phyloP scores from a whole-genome alignment of 805 yeast genomes.

The Candida ascalaphidarum region DNA sequence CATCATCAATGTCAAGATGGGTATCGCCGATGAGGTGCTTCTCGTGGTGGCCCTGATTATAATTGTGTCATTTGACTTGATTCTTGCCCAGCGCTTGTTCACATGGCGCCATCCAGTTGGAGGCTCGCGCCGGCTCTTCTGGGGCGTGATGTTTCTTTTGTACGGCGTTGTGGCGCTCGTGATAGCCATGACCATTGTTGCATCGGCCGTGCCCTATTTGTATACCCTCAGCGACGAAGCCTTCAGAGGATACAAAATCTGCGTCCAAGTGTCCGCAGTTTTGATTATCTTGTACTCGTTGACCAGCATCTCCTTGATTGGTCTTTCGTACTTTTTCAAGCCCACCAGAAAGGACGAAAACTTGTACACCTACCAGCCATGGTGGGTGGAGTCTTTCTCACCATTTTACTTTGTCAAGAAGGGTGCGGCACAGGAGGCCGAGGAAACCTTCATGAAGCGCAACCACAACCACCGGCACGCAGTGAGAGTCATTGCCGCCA shows the following conservation, averaged over 20 bases:
- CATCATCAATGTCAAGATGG: conserved; percentile 2
- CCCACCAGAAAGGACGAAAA: conserved; percentile 13
- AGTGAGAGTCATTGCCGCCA: conserved; percentile 13
- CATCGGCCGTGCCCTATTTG: conserved; percentile 7
- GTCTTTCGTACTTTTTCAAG: conserved; percentile 10
- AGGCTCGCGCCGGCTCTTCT: conserved; percentile 9
- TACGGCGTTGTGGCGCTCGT: conserved; percentile 4
- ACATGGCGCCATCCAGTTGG: conserved; percentile 15
- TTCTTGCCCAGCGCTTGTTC: conserved; percentile 10
- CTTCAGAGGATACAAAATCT: conserved; percentile 4
- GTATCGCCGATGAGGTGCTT: conserved; percentile 6
- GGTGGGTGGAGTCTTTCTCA: conserved; percentile 14
- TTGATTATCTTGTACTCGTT: conserved; percentile 7
- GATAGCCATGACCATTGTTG: conserved; percentile 5
- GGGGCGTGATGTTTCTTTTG: conserved; percentile 6
- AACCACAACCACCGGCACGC: conserved; percentile 14
- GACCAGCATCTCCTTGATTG: conserved; percentile 9
- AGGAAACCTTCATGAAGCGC: conserved; percentile 11
- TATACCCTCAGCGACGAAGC: conserved; percentile 1
- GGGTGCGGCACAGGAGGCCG: conserved; percentile 12
- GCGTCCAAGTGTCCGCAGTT: conserved; percentile 6
- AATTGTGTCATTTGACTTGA: conserved; percentile 8
- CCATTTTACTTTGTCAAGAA: conserved; percentile 11
- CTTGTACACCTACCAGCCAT: conserved; percentile 14
- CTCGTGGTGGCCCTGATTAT: conserved; percentile 7